phyloP scores from a whole-genome alignment of 352 stramenopile genomes.

The Phytophthora foliorum region DNA sequence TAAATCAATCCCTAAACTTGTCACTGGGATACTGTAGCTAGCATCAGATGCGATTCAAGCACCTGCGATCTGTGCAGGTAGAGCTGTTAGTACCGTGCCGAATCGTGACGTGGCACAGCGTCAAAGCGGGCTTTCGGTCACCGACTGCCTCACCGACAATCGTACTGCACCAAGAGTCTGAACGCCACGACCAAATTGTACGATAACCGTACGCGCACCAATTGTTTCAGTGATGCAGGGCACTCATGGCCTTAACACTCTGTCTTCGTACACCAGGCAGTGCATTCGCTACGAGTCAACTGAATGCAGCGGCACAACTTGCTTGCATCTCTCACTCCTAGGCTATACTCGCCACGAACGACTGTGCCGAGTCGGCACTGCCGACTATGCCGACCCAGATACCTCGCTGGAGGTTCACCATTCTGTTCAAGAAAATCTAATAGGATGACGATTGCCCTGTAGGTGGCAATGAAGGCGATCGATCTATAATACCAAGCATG shows the following conservation, averaged over 20 bases:
- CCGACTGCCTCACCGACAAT: conserved; percentile 47
- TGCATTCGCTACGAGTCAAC: conserved; percentile 49
- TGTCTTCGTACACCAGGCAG: conserved; percentile 14
- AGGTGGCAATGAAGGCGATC: background rate
- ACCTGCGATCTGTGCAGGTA: background rate
- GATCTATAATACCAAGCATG: no score
- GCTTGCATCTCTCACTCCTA: conserved; percentile 66
- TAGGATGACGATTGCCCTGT: conserved; percentile 3
- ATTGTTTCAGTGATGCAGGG: background rate
- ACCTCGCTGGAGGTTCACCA: background rate
- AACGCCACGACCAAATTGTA: conserved; percentile 62
- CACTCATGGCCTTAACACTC: background rate
- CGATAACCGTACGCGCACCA: conserved; percentile 52
- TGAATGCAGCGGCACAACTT: conserved; percentile 55
- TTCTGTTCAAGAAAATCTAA: conserved; percentile 9
- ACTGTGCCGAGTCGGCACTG: conserved; percentile 31
- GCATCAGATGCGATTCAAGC: no score
- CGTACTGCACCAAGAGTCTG: conserved; percentile 35
- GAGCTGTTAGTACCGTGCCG: no score
- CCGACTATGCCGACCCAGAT: background rate
- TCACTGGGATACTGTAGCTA: no score
- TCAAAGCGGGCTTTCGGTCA: conserved; percentile 30
- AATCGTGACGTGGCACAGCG: no score
- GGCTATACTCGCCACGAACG: conserved; percentile 64
- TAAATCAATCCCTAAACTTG: no score